These are phyloP conservation scores for Kwoniella shandongensis DNA, from an alignment of 768 basidiomycete genomes.

Conservation along the genomic window DNA sequence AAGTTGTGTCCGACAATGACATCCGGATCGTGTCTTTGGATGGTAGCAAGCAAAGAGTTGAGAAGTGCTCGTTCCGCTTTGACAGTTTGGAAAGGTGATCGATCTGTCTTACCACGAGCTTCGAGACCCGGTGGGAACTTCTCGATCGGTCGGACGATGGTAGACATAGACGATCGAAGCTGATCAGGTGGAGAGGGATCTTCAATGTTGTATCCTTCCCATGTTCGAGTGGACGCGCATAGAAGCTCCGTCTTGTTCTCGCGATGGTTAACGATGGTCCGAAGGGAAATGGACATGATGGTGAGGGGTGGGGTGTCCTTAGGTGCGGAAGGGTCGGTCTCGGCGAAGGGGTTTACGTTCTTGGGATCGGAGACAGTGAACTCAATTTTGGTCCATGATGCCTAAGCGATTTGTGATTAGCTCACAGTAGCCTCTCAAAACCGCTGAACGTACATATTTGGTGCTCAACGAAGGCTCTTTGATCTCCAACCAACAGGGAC, in stretches of 20 bases:
- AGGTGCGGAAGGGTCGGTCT: constrained; percentile 67
- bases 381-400: constrained; percentile 97
- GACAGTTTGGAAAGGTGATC: constrained; percentile 66
- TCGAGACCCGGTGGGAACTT: constrained; percentile 84
- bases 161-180: constrained; percentile 76
- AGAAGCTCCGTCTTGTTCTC: constrained; percentile 94
- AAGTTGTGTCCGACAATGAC: constrained; percentile 94
- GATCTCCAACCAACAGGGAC: constrained; percentile 92
- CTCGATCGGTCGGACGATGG: constrained; percentile 85
- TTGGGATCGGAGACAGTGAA: constrained; percentile 79
- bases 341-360: constrained; percentile 77
- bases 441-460: constrained; percentile 65
- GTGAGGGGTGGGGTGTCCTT: constrained; percentile 85
- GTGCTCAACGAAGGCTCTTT: constrained; percentile 71
- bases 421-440: background rate
- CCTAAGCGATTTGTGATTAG: constrained; percentile 57
- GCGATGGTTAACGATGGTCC: constrained; percentile 89
- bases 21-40: constrained; percentile 88
- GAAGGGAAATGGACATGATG: constrained; percentile 79
- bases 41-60: constrained; percentile 74
- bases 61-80: constrained; percentile 83
- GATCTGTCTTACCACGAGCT: constrained; percentile 64
- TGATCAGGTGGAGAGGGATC: constrained; percentile 87
- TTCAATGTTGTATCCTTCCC: constrained; percentile 77
- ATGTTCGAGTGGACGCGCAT: constrained; percentile 76